phyloP scores from a whole-genome alignment of 305 asterid species.

The Fraxinus ornus region DNA sequence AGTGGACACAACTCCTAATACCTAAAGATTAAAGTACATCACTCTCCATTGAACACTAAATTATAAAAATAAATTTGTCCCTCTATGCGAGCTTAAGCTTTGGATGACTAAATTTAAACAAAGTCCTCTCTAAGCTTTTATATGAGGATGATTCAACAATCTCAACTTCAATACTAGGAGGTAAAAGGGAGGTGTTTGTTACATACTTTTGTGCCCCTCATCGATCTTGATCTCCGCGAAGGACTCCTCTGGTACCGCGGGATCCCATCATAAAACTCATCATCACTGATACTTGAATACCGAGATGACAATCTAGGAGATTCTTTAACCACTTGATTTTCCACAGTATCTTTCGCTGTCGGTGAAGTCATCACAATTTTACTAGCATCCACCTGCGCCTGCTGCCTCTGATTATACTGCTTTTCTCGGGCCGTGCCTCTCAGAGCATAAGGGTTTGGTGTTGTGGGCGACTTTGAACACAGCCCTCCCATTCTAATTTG shows the following conservation, averaged over 20 bases:
- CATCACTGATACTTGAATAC: slow-evolving; percentile 43
- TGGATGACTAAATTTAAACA: background rate
- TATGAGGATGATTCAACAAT: background rate
- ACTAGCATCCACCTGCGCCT: slow-evolving; percentile 23
- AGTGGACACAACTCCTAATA: background rate
- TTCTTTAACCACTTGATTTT: slow-evolving; percentile 25
- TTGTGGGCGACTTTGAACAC: background rate
- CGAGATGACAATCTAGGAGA: slow-evolving; percentile 31
- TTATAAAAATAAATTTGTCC: background rate
- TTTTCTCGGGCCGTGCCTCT: background rate
- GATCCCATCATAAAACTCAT: slow-evolving; percentile 76
- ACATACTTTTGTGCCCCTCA: slow-evolving; percentile 47
- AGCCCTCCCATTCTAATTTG: background rate
- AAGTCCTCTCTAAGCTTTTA: background rate
- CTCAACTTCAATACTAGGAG: background rate
- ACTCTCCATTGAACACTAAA: background rate
- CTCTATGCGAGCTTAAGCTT: background rate
- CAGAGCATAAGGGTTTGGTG: background rate
- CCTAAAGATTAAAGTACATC: background rate
- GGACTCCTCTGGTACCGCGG: slow-evolving; percentile 56
- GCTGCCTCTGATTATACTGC: slow-evolving; percentile 17
- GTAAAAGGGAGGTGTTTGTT: background rate
- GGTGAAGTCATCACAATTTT: slow-evolving; percentile 21
- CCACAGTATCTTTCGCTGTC: slow-evolving; percentile 20
- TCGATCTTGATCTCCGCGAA: slow-evolving; percentile 55